Conservation (phyloP, 1,284 basidiomycete genomes). For the Cryptococcus maquisensis region DNA sequence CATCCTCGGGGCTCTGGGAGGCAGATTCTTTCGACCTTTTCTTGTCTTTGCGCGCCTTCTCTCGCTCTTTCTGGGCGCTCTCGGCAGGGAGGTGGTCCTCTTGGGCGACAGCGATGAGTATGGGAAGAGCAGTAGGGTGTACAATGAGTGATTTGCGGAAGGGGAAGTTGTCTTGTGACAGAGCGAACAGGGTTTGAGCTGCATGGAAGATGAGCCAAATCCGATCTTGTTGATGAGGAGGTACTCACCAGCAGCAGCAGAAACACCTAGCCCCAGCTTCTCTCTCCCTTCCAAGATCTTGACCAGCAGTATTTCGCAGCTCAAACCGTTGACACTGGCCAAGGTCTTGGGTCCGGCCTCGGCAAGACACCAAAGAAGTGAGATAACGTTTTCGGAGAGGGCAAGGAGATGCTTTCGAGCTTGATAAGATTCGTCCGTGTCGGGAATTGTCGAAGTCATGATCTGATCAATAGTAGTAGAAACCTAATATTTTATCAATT, state of each 20-base stretch:
- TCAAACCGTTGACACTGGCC: slow-evolving; percentile 73
- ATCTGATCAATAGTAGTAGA: slow-evolving; percentile 67
- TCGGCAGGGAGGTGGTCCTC: slow-evolving; percentile 36
- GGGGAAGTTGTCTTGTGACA: slow-evolving; percentile 78
- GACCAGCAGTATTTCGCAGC: slow-evolving; percentile 72
- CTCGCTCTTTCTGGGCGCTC: slow-evolving; percentile 48
- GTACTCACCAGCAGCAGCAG: slow-evolving; percentile 67
- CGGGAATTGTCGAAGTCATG: slow-evolving; percentile 46
- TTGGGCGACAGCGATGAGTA: slow-evolving; percentile 65
- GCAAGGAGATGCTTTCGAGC: slow-evolving; percentile 72
- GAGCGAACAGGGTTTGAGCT: slow-evolving; percentile 86
- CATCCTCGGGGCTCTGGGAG: slow-evolving; percentile 22
- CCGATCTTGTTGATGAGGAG: not conserved
- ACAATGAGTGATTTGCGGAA: slow-evolving; percentile 61
- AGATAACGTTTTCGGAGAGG: slow-evolving; percentile 85
- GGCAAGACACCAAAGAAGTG: slow-evolving; percentile 79
- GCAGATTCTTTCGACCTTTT: slow-evolving; percentile 21
- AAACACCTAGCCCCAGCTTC: slow-evolving; percentile 63
- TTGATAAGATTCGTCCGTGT: slow-evolving; percentile 54
- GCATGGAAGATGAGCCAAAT: not conserved
- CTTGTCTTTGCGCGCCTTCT: slow-evolving; percentile 51
- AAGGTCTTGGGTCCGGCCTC: slow-evolving; percentile 85
- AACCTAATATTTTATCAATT: slow-evolving; percentile 52
- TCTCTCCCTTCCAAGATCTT: slow-evolving; percentile 69
- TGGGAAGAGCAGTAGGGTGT: slow-evolving; percentile 62